A percentile compares a stretch with the other conserved stretches of the same genome.
These are phyloP conservation scores for Microcyclospora tardicrescens DNA, from an alignment of 2,329 filamentous ascomycete genomes.

Conservation along the genomic window DNA sequence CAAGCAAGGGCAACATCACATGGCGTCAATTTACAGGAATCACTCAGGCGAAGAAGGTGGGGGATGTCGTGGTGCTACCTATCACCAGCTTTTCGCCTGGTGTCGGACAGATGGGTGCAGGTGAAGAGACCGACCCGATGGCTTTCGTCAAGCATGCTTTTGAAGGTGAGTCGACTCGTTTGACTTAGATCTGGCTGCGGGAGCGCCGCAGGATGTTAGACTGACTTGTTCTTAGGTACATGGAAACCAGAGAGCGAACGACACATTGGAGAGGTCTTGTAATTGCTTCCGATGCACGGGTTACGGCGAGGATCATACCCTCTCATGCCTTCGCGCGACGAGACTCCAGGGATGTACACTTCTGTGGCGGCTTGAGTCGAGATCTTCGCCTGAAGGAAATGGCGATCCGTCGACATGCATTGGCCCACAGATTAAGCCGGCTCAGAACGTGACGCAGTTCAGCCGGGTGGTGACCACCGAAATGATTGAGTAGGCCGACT, in stretches of 20 bases:
- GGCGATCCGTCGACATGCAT: neutral
- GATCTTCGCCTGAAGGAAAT: neutral
- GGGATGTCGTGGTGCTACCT: constrained; percentile 83
- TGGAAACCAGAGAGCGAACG: constrained; percentile 64
- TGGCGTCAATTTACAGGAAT: constrained; percentile 87
- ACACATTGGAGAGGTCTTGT: constrained; percentile 45
- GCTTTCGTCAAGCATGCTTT: constrained; percentile 97
- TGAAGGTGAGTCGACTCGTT: constrained; percentile 59
- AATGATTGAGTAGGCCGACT: too few relatives aligned
- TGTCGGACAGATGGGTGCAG: constrained; percentile 82
- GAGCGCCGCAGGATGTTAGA: constrained; percentile 3
- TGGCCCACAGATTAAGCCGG: neutral
- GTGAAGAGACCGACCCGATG: constrained; percentile 81
- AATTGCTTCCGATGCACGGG: neutral
- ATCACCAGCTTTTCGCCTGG: constrained; percentile 97
- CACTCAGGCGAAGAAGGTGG: constrained; percentile 68
- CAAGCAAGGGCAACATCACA: constrained; percentile 60
- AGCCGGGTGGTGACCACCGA: too few relatives aligned
- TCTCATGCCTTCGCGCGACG: neutral
- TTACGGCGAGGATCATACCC: neutral
- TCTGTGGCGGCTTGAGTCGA: neutral
- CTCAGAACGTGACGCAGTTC: neutral
- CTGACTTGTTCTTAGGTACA: constrained; percentile 39
- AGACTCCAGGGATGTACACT: too few relatives aligned
- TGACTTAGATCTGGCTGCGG: neutral